These are phyloP conservation scores for Oxytropis ochrocephala DNA, from an alignment of 306 rosid species.

Conservation along the genomic window DNA sequence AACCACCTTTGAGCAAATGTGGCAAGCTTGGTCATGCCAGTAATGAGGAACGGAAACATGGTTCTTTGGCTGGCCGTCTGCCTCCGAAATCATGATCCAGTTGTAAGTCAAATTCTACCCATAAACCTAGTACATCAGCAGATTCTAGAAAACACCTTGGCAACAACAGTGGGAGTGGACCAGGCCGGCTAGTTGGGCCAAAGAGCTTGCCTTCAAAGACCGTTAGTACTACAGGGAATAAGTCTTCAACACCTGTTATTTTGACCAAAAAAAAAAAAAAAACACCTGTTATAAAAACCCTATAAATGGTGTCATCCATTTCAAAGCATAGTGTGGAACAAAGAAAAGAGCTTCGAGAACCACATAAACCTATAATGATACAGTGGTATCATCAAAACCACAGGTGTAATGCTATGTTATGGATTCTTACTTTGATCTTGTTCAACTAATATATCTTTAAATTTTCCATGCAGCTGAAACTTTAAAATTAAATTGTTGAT, in stretches of 20 bases:
- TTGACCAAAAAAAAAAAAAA: too few species aligned
- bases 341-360: conserved; percentile 38
- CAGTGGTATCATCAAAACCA: conserved; percentile 43
- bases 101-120: conserved; percentile 35
- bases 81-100: conserved; percentile 34
- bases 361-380: conserved; percentile 36
- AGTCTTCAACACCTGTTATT: conserved; percentile 30
- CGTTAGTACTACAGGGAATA: conserved; percentile 32
- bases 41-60: conserved; percentile 35
- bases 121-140: conserved; percentile 30
- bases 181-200: conserved; percentile 55
- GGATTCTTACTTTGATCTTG: background rate
- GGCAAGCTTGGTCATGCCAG: conserved; percentile 29
- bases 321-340: conserved; percentile 38
- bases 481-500: background rate
- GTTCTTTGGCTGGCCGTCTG: conserved; percentile 35
- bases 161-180: conserved; percentile 47
- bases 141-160: conserved; percentile 56
- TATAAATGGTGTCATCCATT: conserved; percentile 30
- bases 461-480: background rate
- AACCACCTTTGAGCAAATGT: conserved; percentile 34
- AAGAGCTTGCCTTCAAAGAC: conserved; percentile 43
- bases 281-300: too few species aligned
- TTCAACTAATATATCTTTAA: background rate
- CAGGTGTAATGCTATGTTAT: conserved; percentile 36